Base-by-base conservation (phyloP, 2,329 filamentous ascomycete species). In the Dothideomycetes sp. region DNA sequence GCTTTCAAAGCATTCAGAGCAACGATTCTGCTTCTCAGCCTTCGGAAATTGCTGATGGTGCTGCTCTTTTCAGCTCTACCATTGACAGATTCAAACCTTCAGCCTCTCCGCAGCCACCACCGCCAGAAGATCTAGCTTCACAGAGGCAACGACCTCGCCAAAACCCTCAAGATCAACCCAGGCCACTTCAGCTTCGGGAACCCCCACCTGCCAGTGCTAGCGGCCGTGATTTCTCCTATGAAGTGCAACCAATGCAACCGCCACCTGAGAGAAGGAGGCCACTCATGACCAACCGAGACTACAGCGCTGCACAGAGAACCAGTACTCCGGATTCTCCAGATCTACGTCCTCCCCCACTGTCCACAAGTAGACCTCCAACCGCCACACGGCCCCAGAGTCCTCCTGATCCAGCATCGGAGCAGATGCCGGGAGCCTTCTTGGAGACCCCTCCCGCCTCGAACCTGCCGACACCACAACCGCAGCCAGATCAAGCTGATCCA, bases 201-300 rank as follows among this genome's bases (percentile, higher is more conserved):
- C 27, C 31, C n/a, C 34, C 29, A n/a, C 17, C 29, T 34, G 29
- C 36, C 30, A 12, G 36, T 37, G n/a, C 37, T 36, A 11, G 31
- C 22, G 16, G n/a, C 16, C 31, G 35, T 10, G 18, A 19, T 5
- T 31, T 17, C n/a, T n/a, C 38, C 4, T 19, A 37, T 16, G 30
- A 17, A 10, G 27, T 41, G 4, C 47, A 44, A 29, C 42, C 41
- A 19, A 55, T 57, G 1, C 47, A 44, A 29, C 42, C 41, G 19
- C 55, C 57, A 1, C 79, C 79, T 0, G 77, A 81, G 49, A 67
- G 79, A 45, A 77, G 71, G 54, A 64, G 79, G 36, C 79, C 79
- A 2, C 76, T 78, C 0, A 81, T 84, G 75, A 73, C 79, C 43
- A 69, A 72, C 5, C 58, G 70, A 5, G 30, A 41, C 16, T 34